phyloP scores from a whole-genome alignment of 176 grass and related monocot species.

The Alopecurus myosuroides region DNA sequence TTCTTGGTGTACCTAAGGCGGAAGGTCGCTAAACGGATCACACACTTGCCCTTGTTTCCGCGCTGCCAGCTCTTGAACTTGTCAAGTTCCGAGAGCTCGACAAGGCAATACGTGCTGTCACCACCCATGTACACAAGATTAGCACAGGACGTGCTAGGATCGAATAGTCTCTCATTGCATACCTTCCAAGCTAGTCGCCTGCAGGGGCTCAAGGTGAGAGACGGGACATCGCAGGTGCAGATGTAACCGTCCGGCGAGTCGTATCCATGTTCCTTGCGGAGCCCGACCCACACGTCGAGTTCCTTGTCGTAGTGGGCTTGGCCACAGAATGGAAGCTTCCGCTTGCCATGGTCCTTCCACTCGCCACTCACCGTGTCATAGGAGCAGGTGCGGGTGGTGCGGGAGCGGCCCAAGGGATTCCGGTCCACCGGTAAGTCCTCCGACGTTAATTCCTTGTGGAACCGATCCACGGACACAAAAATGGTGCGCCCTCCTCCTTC shows the following conservation, averaged over 20 bases:
- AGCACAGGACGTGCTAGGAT: no score
- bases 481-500: background rate
- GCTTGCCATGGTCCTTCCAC: background rate
- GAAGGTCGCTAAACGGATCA: no score
- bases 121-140: no score
- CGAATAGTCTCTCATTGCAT: background rate
- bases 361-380: background rate
- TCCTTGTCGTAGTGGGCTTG: background rate
- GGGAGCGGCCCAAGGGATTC: background rate
- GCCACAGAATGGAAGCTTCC: background rate
- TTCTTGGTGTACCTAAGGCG: no score
- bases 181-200: background rate
- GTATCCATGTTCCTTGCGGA: background rate
- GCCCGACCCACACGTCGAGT: background rate
- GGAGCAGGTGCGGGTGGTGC: background rate
- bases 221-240: background rate
- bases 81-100: no score
- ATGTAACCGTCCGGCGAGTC: background rate
- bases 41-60: no score
- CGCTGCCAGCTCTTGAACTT: no score
- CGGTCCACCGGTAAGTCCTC: no score
- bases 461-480: background rate
- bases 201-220: background rate
- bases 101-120: no score
- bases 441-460: no score